These are phyloP conservation scores for Alnus rubra DNA, from an alignment of 306 rosid species.

Conservation along the genomic window DNA sequence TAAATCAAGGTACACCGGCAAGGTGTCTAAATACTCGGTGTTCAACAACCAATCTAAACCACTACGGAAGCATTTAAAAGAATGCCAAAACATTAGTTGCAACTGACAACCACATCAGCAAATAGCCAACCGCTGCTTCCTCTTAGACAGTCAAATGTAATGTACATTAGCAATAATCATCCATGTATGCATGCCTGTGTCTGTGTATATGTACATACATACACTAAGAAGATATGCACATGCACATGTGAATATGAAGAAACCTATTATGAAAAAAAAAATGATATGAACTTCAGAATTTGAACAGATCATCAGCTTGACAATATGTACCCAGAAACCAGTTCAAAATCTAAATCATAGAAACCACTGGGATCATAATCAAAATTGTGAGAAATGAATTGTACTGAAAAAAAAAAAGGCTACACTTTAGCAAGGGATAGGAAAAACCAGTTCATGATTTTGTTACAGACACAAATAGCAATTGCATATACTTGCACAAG, in stretches of 20 bases:
- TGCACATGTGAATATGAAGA: not conserved
- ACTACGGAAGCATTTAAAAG: not conserved
- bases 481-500: not conserved
- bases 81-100: constrained; percentile 6
- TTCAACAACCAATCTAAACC: not conserved
- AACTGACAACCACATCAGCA: not conserved
- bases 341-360: not conserved
- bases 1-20: not conserved
- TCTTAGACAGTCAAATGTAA: constrained; percentile 4
- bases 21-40: not conserved
- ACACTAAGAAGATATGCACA: not conserved
- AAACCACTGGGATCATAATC: not conserved
- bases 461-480: not conserved
- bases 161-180: not conserved
- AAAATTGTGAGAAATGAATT: not conserved
- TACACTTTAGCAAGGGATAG: not conserved
- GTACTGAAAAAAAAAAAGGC: not conserved
- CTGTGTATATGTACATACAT: not conserved
- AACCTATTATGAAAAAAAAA: not conserved
- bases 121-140: not conserved
- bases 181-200: not conserved
- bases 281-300: not conserved
- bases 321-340: not conserved
- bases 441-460: not conserved
- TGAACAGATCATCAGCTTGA: not conserved